Conservation (phyloP, 1,284 basidiomycete species). For the Ceratorhiza oryzae-sativae region DNA sequence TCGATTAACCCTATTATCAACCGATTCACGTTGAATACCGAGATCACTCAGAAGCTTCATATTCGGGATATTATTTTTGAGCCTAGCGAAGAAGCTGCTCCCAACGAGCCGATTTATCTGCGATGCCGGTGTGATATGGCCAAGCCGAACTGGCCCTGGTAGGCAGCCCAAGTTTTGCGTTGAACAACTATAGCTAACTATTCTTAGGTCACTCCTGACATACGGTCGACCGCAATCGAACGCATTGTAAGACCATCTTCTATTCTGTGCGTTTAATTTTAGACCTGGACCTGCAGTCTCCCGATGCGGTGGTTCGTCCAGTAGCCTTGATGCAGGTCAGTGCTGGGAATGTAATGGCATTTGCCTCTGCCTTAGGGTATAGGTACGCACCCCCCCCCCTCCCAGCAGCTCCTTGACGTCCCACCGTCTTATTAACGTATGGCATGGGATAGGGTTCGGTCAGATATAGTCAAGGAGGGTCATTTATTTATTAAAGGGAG, state of each 20-base stretch:
- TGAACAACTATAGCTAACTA: not conserved
- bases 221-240: slow-evolving; percentile 28
- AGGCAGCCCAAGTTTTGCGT: not conserved
- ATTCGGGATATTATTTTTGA: slow-evolving; percentile 30
- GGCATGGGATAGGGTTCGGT: not conserved
- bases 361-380: slow-evolving; percentile 36
- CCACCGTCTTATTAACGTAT: too few relatives aligned
- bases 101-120: slow-evolving; percentile 18
- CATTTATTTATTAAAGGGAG: slow-evolving; percentile 24
- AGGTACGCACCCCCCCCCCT: not conserved
- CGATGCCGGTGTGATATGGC: slow-evolving; percentile 24
- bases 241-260: not conserved
- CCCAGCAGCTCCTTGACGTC: too few relatives aligned
- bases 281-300: slow-evolving; percentile 3
- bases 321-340: slow-evolving; percentile 33
- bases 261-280: not conserved
- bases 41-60: slow-evolving; percentile 32
- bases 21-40: slow-evolving; percentile 23
- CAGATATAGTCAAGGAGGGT: slow-evolving; percentile 14
- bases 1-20: slow-evolving; percentile 24
- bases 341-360: slow-evolving; percentile 18
- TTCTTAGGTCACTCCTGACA: not conserved
- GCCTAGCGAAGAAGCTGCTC: slow-evolving; percentile 24
- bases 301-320: slow-evolving; percentile 23
- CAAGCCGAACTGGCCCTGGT: slow-evolving; percentile 10